Evolutionary conservation across 2,329 filamentous ascomycete genomes (phyloP), one percentile per base, ranked within the genome.

Genomic region (Endocalyx cinctus): DNA sequence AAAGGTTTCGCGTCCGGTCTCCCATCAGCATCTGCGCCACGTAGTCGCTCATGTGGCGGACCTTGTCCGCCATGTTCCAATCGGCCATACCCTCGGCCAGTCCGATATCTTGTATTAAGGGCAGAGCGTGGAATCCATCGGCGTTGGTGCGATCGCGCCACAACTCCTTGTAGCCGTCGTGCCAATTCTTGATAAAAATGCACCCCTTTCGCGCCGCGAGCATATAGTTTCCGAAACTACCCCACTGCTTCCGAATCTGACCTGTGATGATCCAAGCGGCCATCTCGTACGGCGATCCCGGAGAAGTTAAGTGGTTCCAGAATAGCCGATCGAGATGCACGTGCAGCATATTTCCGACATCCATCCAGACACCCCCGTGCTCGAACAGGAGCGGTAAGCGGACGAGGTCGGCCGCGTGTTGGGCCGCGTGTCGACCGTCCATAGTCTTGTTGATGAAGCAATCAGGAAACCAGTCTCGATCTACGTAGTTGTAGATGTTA

Each of bases 181-280:
- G 59, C 66, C 67, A 69, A 46, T 54, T 57, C 32, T 55, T 58
- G 39, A 70, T 62, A 26, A 70, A 69, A 2, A 48, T 29, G 35
- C 63, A 64, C 1, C 57, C 55, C 19, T 63, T 64, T 4, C 64
- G 55, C 0, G 60, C 55, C 1, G 63, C 64, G 0, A 70, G 41
- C 41, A 70, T 60, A 33, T 59, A 62, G 31, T 70, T 71, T 10
- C 52, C 54, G 19, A 59, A 55, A n/a, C 57, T 55, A 1, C 53
- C 54, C 51, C 50, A 55, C 34, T 49, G 38, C 16, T 51, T 52
- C 12, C 56, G 34, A 17, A 63, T 57, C 35, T 60, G 50, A 0
- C 58, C 56, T 3, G 33, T 49, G 33, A 59, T 59, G 12, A 57
- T 47, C 56, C 54, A 65, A 0, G 51, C 55, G 2, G 42, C 55